A percentile compares a stretch with the other conserved stretches of the same genome.
phyloP scores from a whole-genome alignment of 768 basidiomycete species.

The Coprinopsis marcescibilis region DNA sequence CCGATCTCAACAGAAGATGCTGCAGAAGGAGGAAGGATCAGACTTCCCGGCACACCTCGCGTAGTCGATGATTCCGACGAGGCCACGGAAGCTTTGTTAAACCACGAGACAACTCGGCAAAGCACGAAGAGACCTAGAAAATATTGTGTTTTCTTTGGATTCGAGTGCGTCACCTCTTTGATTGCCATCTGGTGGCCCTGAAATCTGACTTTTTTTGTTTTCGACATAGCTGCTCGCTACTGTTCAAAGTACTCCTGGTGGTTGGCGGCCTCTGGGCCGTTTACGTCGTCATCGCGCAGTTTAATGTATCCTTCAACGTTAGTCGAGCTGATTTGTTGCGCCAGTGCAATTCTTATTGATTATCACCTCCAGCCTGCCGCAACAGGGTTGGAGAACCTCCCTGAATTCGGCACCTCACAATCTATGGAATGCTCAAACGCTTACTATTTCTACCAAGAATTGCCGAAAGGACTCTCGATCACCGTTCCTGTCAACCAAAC shows the following conservation, averaged over 20 bases:
- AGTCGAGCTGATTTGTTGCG: too few relatives aligned
- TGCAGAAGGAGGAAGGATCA: not conserved
- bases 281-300: conserved; percentile 40
- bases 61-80: not conserved
- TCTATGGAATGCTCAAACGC: conserved; percentile 45
- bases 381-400: conserved; percentile 52
- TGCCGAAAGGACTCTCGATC: conserved; percentile 26
- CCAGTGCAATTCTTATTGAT: conserved; percentile 29
- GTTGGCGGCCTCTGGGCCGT: conserved; percentile 35
- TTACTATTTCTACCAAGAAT: conserved; percentile 38
- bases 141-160: conserved; percentile 48
- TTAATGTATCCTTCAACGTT: conserved; percentile 44
- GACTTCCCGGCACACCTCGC: not conserved
- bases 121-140: conserved; percentile 20
- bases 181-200: not conserved
- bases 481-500: conserved; percentile 31
- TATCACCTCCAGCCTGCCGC: conserved; percentile 32
- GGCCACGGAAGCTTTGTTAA: conserved; percentile 4
- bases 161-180: conserved; percentile 30
- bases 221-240: conserved; percentile 38
- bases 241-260: conserved; percentile 52
- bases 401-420: conserved; percentile 45
- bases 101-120: too few relatives aligned
- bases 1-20: conserved; percentile 6
- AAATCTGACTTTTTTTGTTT: too few relatives aligned